Evolutionary conservation across 371 early-diverging fungal species (phyloP).

Genomic region (Mucor mucedo): DNA sequence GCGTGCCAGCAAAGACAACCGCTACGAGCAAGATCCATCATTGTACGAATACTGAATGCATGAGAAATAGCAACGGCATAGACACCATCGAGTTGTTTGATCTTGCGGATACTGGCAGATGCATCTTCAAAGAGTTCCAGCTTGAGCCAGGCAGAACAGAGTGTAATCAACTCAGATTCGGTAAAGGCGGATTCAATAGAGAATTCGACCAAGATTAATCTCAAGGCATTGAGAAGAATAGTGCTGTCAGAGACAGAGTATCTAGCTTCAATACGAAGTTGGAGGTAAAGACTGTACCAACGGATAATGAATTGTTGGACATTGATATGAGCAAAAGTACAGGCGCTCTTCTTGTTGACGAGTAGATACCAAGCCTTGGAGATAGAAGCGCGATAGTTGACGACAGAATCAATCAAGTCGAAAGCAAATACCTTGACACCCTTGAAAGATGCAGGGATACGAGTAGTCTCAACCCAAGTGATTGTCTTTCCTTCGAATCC

Average conservation of each 20-base stretch:
- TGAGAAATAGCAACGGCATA: constrained; percentile 43
- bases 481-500: constrained; percentile 49
- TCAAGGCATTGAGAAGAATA: constrained; percentile 30
- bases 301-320: constrained; percentile 28
- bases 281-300: constrained; percentile 43
- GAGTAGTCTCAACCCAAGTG: constrained; percentile 43
- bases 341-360: constrained; percentile 6
- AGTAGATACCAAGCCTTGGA: constrained; percentile 27
- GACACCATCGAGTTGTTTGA: constrained; percentile 42
- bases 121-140: constrained; percentile 42
- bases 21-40: constrained; percentile 46
- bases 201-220: constrained; percentile 30
- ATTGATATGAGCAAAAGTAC: constrained; percentile 27
- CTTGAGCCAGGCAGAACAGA: constrained; percentile 35
- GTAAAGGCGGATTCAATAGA: constrained; percentile 27
- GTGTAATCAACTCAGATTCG: constrained; percentile 29
- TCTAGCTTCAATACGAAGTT: constrained; percentile 20
- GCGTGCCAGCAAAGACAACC: constrained; percentile 53
- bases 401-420: constrained; percentile 43
- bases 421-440: constrained; percentile 44
- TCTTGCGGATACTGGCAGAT: constrained; percentile 36
- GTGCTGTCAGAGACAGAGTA: constrained; percentile 26
- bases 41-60: constrained; percentile 40
- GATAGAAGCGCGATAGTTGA: constrained; percentile 37
- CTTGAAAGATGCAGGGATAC: constrained; percentile 39